Conservation (phyloP, 169 alveolate genomes). For the Perkinsus chesapeaki region DNA sequence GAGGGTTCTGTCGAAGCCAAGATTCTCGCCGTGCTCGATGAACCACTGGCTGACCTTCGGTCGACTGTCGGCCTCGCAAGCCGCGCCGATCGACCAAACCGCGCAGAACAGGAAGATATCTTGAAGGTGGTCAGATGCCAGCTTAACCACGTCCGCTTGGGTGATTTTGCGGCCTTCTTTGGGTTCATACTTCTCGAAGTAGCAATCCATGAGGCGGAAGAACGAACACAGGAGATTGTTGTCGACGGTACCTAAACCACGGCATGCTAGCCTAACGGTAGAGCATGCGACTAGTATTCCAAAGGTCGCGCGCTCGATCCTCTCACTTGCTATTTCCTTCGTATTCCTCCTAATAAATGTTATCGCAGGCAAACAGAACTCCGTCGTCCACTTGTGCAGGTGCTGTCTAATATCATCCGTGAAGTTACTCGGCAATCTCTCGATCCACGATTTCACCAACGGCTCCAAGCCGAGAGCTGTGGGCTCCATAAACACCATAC, state of each 20-base stretch:
- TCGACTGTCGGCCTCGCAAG: slow-evolving; percentile 66
- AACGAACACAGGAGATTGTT: slow-evolving; percentile 59
- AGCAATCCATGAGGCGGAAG: slow-evolving; percentile 69
- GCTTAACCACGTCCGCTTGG: slow-evolving; percentile 55
- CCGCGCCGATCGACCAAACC: slow-evolving; percentile 80
- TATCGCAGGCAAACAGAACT: slow-evolving; percentile 48
- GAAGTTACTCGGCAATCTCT: slow-evolving; percentile 57
- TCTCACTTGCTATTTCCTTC: slow-evolving; percentile 35
- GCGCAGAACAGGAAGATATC: slow-evolving; percentile 61
- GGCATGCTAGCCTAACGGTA: background rate
- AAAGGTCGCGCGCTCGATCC: slow-evolving; percentile 9
- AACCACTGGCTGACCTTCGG: slow-evolving; percentile 28
- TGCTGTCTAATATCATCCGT: slow-evolving; percentile 23
- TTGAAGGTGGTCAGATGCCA: slow-evolving; percentile 47
- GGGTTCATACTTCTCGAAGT: slow-evolving; percentile 57
- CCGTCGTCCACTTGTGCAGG: slow-evolving; percentile 42
- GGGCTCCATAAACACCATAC: slow-evolving; percentile 92
- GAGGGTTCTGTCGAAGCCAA: background rate
- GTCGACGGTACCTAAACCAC: slow-evolving; percentile 47
- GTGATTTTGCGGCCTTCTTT: slow-evolving; percentile 55
- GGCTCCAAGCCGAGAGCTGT: slow-evolving; percentile 71
- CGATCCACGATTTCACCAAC: slow-evolving; percentile 65
- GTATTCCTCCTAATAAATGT: slow-evolving; percentile 57
- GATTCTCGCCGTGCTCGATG: slow-evolving; percentile 47
- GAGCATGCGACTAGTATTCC: slow-evolving; percentile 43